These are phyloP conservation scores for Cyclospora cayetanensis DNA, from an alignment of 169 alveolate species.

Conservation along the genomic window DNA sequence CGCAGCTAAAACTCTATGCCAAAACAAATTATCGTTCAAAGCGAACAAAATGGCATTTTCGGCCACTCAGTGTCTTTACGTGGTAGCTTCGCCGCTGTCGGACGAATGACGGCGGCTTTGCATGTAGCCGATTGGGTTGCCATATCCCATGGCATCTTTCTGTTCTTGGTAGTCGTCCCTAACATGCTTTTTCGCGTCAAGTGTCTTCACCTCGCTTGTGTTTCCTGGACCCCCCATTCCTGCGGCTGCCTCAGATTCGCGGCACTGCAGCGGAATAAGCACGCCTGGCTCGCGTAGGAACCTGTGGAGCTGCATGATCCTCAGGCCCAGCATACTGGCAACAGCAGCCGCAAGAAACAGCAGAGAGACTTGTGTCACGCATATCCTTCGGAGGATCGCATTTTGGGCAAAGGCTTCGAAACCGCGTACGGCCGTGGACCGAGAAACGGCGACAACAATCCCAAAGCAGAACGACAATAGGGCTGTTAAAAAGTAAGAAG, in stretches of 20 bases:
- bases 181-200: background rate
- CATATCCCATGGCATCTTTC: background rate
- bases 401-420: background rate
- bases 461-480: background rate
- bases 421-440: constrained; percentile 9
- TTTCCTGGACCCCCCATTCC: background rate
- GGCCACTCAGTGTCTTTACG: too few species aligned
- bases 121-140: background rate
- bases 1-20: too few species aligned
- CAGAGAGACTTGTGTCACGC: background rate
- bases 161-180: background rate
- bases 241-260: background rate
- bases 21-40: too few species aligned
- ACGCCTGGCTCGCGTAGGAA: constrained; percentile 28
- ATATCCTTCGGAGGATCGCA: background rate
- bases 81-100: background rate
- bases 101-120: background rate
- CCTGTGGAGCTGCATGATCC: constrained; percentile 23
- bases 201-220: background rate
- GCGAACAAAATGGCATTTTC: too few species aligned
- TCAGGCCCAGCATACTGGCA: background rate
- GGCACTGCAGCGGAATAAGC: background rate
- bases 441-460: constrained; percentile 9
- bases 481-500: constrained; percentile 8
- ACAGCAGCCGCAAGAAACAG: background rate